Evolutionary conservation across 768 basidiomycete species (phyloP), one percentile per base, ranked within the genome.

Genomic region (Mycena crocata): DNA sequence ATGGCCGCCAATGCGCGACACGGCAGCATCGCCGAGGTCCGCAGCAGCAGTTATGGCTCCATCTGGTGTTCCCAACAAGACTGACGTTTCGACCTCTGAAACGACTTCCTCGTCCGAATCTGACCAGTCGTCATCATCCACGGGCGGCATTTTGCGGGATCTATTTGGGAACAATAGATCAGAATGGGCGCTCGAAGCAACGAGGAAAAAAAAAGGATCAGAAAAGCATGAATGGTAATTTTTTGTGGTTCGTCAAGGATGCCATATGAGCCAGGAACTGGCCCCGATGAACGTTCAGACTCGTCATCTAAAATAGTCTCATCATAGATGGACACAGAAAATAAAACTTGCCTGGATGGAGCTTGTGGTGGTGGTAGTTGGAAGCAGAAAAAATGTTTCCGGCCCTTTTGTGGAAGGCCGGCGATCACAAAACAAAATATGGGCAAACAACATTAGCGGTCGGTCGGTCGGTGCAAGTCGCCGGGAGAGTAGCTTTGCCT

Each of bases 1-100:
- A 81, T 85, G 86, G 76, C 94, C 94, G 75, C 94, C 94, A 67
- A 96, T 91, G 78, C 94, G 92, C 78, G 94, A 96, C 70, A 95
- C 93, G 62, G 92, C 89, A 45, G 88, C 91, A 79, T 96, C 94
- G 71, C 76, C 77, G 71, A 92, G 76, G 76, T 95, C 93, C 44
- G 81, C 70, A 57, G 83, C 73, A 63, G 80, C 80, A 62, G 88
- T 84, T 63, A 95, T 81, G 50, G 78, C 71, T 58, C 93, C 94
- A 74, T 95, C 94, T 24, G 94, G 93, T 31, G 96, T 79, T 71
- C 94, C 94, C 57, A 95, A 82, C 54, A 93, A 79, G 56, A 95
- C 91, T 45, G 88, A 82, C 19, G 93, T 93, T 77, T 93, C 91
- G 70, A 86, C 79, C 54, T 85, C 86, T 6, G 84, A 73, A 37